Conservation (phyloP, 2,329 filamentous ascomycete genomes). For the Coniochaeta hoffmannii region DNA sequence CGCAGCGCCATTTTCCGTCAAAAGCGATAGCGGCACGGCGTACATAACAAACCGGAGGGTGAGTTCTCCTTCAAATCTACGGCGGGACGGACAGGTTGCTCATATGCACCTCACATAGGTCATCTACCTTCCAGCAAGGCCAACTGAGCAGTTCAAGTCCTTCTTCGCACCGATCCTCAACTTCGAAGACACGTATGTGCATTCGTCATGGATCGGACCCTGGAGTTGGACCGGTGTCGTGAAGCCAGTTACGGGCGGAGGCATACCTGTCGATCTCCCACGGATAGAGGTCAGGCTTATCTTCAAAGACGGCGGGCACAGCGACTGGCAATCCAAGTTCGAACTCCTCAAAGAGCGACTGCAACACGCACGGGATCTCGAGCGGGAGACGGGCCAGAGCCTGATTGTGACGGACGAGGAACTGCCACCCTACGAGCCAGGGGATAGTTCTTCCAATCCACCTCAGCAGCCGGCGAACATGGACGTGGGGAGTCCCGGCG, state of each 20-base stretch:
- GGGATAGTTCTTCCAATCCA: conserved; percentile 19
- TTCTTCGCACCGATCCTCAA: conserved; percentile 87
- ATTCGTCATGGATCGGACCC: conserved; percentile 84
- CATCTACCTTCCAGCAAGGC: conserved; percentile 73
- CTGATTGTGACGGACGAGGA: conserved; percentile 66
- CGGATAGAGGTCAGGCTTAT: conserved; percentile 76
- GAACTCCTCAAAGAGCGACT: conserved; percentile 79
- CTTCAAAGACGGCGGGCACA: conserved; percentile 93
- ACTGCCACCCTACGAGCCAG: conserved; percentile 76
- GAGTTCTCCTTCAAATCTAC: conserved; percentile 27
- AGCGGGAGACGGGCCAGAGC: conserved; percentile 56
- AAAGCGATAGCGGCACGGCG: conserved; percentile 66
- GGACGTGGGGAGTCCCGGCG: neutral
- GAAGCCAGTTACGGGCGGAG: conserved; percentile 74
- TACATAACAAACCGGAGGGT: conserved; percentile 84
- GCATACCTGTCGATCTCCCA: conserved; percentile 66
- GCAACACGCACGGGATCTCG: conserved; percentile 70
- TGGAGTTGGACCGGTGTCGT: conserved; percentile 83
- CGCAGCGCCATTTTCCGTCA: conserved; percentile 57
- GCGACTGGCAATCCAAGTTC: conserved; percentile 78
- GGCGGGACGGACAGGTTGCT: neutral
- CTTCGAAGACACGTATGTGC: conserved; percentile 77
- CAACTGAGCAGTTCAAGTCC: conserved; percentile 67
- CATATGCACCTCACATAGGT: conserved; percentile 43
- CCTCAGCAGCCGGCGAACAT: conserved; percentile 8